Percentiles rank a stretch among this genome's conserved stretches.
These are phyloP conservation scores for Saposhnikovia divaricata DNA, from an alignment of 129 eudicot genomes.

Conservation along the genomic window DNA sequence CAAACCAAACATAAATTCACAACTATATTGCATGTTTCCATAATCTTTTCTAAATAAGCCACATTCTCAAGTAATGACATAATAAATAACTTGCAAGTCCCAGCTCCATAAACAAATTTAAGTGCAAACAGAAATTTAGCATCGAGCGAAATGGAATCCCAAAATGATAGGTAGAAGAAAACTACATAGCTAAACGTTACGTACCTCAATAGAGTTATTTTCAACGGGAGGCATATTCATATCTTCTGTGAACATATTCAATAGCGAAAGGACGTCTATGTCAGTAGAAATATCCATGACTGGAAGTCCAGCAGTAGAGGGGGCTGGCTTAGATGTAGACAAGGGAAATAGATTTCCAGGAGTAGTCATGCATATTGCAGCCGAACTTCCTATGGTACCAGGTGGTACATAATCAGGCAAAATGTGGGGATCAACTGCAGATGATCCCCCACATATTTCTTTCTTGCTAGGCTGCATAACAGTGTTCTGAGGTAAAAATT, in stretches of 20 bases:
- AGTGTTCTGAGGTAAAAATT: not conserved
- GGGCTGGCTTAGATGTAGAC: not conserved
- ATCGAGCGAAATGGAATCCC: not conserved
- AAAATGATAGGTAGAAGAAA: not conserved
- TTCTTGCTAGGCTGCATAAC: not conserved
- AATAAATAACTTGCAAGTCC: not conserved
- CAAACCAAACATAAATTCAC: not conserved
- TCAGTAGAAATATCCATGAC: constrained; percentile 11
- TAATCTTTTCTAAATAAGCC: not conserved
- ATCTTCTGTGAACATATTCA: no score
- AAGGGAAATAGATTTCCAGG: not conserved
- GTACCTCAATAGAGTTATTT: constrained; percentile 29
- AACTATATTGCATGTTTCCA: not conserved
- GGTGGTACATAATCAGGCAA: not conserved
- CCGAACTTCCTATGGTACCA: not conserved
- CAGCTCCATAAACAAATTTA: not conserved
- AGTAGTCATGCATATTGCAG: not conserved
- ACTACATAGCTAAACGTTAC: not conserved
- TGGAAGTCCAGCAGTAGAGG: not conserved
- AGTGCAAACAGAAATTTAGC: not conserved
- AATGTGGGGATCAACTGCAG: not conserved
- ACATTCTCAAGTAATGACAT: not conserved
- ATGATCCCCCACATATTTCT: not conserved
- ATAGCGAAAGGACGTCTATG: constrained; percentile 29
- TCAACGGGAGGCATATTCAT: not conserved